phyloP scores from a whole-genome alignment of 2,329 filamentous ascomycete species.

The Cladophialophora carrionii region DNA sequence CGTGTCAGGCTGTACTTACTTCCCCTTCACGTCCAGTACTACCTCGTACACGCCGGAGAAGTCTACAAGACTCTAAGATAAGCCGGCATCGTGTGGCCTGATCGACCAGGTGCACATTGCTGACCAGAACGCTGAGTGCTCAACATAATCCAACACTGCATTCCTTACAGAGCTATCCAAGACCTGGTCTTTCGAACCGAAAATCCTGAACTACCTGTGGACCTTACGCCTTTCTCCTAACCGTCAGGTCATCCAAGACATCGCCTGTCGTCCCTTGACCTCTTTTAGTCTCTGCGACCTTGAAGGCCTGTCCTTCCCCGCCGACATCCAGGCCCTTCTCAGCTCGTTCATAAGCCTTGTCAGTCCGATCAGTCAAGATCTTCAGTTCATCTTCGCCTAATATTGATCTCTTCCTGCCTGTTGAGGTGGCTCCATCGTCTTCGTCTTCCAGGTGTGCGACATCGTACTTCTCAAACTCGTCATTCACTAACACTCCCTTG shows the following conservation, averaged over 20 bases:
- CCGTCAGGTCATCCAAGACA: constrained; percentile 37
- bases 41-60: too few species aligned
- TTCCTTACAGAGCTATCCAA: neutral
- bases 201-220: neutral
- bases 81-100: neutral
- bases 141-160: neutral
- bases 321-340: constrained; percentile 77
- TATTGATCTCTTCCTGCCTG: constrained; percentile 51
- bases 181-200: neutral
- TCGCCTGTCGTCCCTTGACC: constrained; percentile 45
- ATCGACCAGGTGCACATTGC: neutral
- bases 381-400: constrained; percentile 76
- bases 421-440: constrained; percentile 35
- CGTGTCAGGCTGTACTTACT: constrained; percentile 10
- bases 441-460: constrained; percentile 43
- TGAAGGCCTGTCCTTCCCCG: constrained; percentile 61
- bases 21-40: neutral
- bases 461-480: constrained; percentile 68
- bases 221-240: constrained; percentile 23
- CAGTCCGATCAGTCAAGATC: constrained; percentile 74
- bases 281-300: constrained; percentile 77
- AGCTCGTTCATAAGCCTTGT: constrained; percentile 70
- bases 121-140: neutral
- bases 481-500: constrained; percentile 39
- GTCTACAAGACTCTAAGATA: neutral